These are phyloP conservation scores for Guillardia theta DNA, from an alignment of 78 protist genomes.

Conservation along the genomic window DNA sequence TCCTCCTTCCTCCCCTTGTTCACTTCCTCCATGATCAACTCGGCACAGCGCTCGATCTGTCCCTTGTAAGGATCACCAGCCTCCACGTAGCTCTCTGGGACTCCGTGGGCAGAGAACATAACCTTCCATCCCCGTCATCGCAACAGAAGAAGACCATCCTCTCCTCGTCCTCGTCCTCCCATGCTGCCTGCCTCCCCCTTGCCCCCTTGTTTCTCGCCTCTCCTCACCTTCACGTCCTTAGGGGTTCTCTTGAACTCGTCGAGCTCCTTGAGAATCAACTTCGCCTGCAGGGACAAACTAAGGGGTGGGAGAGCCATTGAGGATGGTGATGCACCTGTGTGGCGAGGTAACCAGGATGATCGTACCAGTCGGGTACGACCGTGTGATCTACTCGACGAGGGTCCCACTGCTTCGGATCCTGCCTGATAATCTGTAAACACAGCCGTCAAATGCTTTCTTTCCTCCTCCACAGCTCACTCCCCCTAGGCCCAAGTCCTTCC, in stretches of 20 bases:
- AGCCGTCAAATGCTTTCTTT: no score
- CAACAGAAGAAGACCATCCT: background rate
- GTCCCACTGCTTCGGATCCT: background rate
- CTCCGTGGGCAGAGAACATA: conserved; percentile 48
- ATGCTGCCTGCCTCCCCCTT: background rate
- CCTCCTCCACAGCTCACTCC: no score
- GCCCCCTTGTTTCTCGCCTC: background rate
- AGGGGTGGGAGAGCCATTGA: background rate
- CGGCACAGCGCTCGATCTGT: conserved; percentile 38
- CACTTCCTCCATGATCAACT: conserved; percentile 9
- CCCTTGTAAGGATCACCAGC: conserved; percentile 50
- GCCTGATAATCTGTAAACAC: background rate
- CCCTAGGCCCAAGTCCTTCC: no score
- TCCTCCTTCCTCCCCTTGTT: background rate
- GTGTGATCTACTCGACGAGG: conserved; percentile 14
- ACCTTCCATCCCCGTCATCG: background rate
- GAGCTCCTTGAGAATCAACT: conserved; percentile 37
- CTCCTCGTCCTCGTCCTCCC: background rate
- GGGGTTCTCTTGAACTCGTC: background rate
- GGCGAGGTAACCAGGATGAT: conserved; percentile 23
- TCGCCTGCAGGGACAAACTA: background rate
- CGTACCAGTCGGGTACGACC: conserved; percentile 16
- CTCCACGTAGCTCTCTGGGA: conserved; percentile 53
- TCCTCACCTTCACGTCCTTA: background rate
- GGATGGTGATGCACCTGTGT: background rate